Evolutionary conservation across 73 alveolate genomes (phyloP), one percentile per base, ranked within the genome.

Genomic region (Paramecium biaurelia): DNA sequence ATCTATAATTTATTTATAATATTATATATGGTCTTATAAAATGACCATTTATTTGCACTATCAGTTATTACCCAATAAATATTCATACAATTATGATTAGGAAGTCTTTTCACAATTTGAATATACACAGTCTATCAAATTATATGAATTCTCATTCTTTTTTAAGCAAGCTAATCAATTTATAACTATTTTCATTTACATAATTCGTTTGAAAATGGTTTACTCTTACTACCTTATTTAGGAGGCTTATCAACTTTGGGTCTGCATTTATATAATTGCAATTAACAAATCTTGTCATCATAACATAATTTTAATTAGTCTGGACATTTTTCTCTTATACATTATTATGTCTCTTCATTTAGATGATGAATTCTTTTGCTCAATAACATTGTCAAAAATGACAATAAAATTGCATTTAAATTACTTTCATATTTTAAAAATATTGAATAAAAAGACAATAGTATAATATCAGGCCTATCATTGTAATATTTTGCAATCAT

Each of bases 381-480:
- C 45, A 63, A 63, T 11, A 32, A 23, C 26, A 63, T 63, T 30
- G 49, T 26, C 45, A 63, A 32, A 63, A 63, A 30, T 30, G 84
- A 30, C 41, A 63, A 63, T 63, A 63, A 23, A 63, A 63, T 63
- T 26, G 49, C 84, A 63, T 32, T 63, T 30, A 63, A 63, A 63
- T 26, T 26, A 63, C 10, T 63, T 32, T 63, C 84, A 63, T 63
- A 14, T 32, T 12, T 38, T 1, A 30, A 30, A 63, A 30, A 30
- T 63, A 30, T 30, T 63, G 21, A 63, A 63, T 63, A 63, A 32
- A 63, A 63, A 26, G 49, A 63, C 47, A 63, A 63, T 30, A 63
- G 45, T 23, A 63, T 63, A 63, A 63, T 63, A 63, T 63, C 84
- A 63, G 84, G 84, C 84, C 84, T 63, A 63, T 63, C 84, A 63